phyloP scores from a whole-genome alignment of 441 rosid species.

The Oxalis stricta region DNA sequence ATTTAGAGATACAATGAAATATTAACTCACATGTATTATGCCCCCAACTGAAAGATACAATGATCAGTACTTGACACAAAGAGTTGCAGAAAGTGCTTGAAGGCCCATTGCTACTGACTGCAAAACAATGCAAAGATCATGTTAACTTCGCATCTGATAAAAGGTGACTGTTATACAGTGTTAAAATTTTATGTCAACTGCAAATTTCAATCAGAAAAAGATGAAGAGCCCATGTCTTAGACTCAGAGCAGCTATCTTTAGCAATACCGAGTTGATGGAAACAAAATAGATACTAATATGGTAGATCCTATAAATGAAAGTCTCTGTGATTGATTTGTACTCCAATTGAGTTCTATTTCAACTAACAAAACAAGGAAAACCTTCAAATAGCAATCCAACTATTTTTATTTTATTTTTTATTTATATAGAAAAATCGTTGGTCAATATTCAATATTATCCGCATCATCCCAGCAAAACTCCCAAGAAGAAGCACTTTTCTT shows the following conservation, averaged over 20 bases:
- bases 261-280: too few relatives aligned
- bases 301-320: too few relatives aligned
- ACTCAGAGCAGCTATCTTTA: too few relatives aligned
- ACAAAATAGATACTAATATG: too few relatives aligned
- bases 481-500: slow-evolving; percentile 50
- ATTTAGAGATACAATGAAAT: background rate
- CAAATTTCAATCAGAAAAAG: too few relatives aligned
- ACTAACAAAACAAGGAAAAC: background rate
- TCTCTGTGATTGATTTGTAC: too few relatives aligned
- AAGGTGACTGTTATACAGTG: background rate
- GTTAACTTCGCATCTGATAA: background rate
- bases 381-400: background rate
- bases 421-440: too few relatives aligned
- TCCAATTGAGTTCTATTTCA: too few relatives aligned
- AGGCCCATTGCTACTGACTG: slow-evolving; percentile 42
- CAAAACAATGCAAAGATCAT: slow-evolving; percentile 10
- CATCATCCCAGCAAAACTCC: slow-evolving; percentile 66
- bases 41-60: slow-evolving; percentile 58
- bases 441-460: too few relatives aligned
- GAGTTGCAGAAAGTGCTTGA: slow-evolving; percentile 42
- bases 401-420: too few relatives aligned
- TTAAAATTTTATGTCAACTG: background rate
- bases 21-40: slow-evolving; percentile 51
- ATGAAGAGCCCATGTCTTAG: too few relatives aligned
- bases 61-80: slow-evolving; percentile 27